These are phyloP conservation scores for Lyophyllum decastes DNA, from an alignment of 768 basidiomycete species.

Conservation along the genomic window DNA sequence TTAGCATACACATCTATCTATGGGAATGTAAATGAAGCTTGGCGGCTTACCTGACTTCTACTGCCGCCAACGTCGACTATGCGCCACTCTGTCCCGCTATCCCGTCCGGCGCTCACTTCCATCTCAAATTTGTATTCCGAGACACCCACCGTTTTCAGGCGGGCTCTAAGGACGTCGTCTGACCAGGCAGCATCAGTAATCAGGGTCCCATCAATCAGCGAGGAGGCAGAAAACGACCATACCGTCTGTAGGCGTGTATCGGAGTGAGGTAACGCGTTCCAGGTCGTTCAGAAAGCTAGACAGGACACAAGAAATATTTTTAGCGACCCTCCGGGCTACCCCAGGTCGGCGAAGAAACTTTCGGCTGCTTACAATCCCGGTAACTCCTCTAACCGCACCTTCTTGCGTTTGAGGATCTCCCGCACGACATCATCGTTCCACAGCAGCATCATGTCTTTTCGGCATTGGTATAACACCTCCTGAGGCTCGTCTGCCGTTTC, in stretches of 20 bases:
- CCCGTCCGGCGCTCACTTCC: slow-evolving; percentile 53
- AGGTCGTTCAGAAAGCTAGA: slow-evolving; percentile 71
- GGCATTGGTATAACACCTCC: slow-evolving; percentile 57
- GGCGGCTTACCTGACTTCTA: slow-evolving; percentile 58
- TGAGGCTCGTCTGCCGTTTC: slow-evolving; percentile 61
- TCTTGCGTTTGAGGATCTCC: slow-evolving; percentile 53
- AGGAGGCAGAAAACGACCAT: slow-evolving; percentile 6
- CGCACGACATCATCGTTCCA: slow-evolving; percentile 68
- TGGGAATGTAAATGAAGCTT: not conserved
- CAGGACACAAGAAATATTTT: not conserved
- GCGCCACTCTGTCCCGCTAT: slow-evolving; percentile 69
- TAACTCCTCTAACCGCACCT: slow-evolving; percentile 68
- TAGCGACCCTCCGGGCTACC: slow-evolving; percentile 6
- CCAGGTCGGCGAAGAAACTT: not conserved
- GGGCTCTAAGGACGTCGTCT: slow-evolving; percentile 79
- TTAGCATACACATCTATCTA: not conserved
- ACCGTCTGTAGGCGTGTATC: slow-evolving; percentile 74
- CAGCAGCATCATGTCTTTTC: slow-evolving; percentile 63
- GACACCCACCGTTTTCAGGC: slow-evolving; percentile 77
- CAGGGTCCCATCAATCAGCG: not conserved
- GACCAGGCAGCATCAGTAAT: not conserved
- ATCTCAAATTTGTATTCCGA: slow-evolving; percentile 83
- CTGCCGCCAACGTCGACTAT: slow-evolving; percentile 81
- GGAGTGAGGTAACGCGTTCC: slow-evolving; percentile 60
- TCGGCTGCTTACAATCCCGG: slow-evolving; percentile 69